Conservation (phyloP, 768 basidiomycete species). For the Agaricus sinodeliciosus region DNA sequence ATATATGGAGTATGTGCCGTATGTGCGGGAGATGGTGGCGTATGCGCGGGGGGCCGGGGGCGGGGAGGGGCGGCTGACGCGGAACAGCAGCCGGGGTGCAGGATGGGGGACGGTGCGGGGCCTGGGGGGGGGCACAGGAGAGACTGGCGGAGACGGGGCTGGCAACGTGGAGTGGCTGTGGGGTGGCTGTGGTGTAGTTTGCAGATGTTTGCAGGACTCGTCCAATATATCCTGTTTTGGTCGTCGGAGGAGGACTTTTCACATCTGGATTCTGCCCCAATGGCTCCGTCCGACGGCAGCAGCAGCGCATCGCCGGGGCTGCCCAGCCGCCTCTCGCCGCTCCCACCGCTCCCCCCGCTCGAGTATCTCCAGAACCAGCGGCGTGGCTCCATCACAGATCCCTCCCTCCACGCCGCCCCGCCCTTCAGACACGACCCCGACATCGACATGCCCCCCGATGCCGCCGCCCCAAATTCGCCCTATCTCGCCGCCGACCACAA, state of each 20-base stretch:
- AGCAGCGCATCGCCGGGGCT: not conserved
- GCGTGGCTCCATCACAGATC: constrained; percentile 81
- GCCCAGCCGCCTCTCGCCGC: constrained; percentile 36
- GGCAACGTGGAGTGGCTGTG: constrained; percentile 18
- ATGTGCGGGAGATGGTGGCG: constrained; percentile 59
- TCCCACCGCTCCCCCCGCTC: constrained; percentile 64
- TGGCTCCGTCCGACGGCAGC: not conserved
- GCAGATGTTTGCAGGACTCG: constrained; percentile 18
- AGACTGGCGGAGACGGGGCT: constrained; percentile 13
- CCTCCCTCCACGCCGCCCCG: constrained; percentile 58
- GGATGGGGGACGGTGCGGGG: constrained; percentile 30
- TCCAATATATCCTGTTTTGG: constrained; percentile 14
- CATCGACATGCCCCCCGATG: constrained; percentile 30
- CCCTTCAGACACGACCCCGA: constrained; percentile 16
- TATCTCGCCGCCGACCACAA: constrained; percentile 65
- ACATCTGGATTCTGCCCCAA: too few relatives aligned
- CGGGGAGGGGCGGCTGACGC: constrained; percentile 29
- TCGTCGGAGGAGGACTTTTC: too few relatives aligned
- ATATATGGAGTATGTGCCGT: constrained; percentile 66
- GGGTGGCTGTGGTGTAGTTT: constrained; percentile 20
- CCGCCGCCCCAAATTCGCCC: constrained; percentile 50
- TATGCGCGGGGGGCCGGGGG: constrained; percentile 24
- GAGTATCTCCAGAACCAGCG: constrained; percentile 76
- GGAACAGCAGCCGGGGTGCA: constrained; percentile 46
- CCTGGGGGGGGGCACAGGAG: constrained; percentile 24